phyloP scores from a whole-genome alignment of 495 filamentous ascomycete species.

The Xylaria longipes region DNA sequence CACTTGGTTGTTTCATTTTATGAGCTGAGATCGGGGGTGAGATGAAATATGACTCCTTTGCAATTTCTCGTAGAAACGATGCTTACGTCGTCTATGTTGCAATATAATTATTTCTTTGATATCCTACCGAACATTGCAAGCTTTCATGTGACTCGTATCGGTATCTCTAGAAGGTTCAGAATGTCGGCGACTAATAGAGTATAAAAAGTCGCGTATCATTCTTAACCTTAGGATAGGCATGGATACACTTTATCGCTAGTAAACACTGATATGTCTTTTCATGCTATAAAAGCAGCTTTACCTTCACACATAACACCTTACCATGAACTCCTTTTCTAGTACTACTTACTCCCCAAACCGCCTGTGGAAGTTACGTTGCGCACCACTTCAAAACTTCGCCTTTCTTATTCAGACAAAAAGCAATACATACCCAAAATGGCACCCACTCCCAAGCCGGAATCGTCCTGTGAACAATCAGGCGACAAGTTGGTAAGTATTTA shows the following conservation, averaged over 20 bases:
- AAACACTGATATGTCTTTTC: not conserved
- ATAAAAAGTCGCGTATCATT: not conserved
- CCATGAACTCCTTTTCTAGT: not conserved
- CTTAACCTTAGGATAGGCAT: not conserved
- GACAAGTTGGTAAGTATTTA: not conserved
- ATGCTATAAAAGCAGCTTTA: not conserved
- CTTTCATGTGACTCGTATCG: not conserved
- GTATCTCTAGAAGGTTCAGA: not conserved
- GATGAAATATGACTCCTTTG: not conserved
- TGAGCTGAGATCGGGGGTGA: not conserved
- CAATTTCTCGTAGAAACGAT: not conserved
- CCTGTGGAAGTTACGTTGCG: not conserved
- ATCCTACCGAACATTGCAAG: not conserved
- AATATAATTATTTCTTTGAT: not conserved
- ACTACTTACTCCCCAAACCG: not conserved
- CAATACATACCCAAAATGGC: not conserved
- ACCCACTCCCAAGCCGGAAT: not conserved
- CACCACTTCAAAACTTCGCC: not conserved
- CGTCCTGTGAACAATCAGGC: not conserved
- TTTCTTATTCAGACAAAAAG: not conserved
- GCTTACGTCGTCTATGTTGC: not conserved
- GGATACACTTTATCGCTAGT: not conserved
- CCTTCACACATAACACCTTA: not conserved
- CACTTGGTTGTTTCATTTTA: not conserved
- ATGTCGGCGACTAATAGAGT: not conserved